A percentile compares a stretch with the other conserved stretches of the same genome.
These are phyloP conservation scores for Elongisporangium anandrum DNA, from an alignment of 352 stramenopile genomes.

Conservation along the genomic window DNA sequence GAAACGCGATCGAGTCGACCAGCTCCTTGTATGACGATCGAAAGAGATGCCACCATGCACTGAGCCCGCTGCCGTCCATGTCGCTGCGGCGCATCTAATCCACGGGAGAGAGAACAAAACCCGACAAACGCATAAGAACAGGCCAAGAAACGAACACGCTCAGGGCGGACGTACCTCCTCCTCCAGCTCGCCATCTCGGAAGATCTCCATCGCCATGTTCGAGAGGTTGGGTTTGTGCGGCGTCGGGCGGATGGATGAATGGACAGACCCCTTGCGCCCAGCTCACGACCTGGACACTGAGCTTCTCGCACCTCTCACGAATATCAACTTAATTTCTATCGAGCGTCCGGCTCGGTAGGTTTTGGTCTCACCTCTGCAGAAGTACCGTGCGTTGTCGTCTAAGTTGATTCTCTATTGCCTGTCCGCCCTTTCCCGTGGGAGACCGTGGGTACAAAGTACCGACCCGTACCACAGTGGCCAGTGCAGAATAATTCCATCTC, in stretches of 20 bases:
- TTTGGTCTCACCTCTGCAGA: not conserved
- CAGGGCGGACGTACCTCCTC: constrained; percentile 45
- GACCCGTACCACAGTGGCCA: not conserved
- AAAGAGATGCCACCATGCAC: constrained; percentile 71
- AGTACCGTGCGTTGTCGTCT: not conserved
- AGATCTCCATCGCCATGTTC: constrained; percentile 60
- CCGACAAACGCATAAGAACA: constrained; percentile 5
- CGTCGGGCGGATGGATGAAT: not conserved
- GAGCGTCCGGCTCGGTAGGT: not conserved
- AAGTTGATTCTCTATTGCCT: not conserved
- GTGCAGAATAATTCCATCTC: too few relatives aligned
- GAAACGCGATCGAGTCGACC: constrained; percentile 63
- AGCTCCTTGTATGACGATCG: constrained; percentile 67
- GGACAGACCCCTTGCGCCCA: not conserved
- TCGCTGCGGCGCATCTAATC: constrained; percentile 55
- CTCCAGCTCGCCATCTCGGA: constrained; percentile 74
- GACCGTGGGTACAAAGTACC: not conserved
- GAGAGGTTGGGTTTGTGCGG: not conserved
- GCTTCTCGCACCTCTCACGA: constrained; percentile 2
- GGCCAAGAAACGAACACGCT: not conserved
- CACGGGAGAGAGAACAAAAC: not conserved
- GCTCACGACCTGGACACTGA: not conserved
- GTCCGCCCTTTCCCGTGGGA: not conserved
- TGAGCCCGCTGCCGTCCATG: constrained; percentile 42
- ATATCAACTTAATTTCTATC: not conserved